Percentiles rank a stretch among this genome's conserved stretches.
phyloP scores from a whole-genome alignment of 2,329 filamentous ascomycete genomes.

The Trichophyton benhamiae region DNA sequence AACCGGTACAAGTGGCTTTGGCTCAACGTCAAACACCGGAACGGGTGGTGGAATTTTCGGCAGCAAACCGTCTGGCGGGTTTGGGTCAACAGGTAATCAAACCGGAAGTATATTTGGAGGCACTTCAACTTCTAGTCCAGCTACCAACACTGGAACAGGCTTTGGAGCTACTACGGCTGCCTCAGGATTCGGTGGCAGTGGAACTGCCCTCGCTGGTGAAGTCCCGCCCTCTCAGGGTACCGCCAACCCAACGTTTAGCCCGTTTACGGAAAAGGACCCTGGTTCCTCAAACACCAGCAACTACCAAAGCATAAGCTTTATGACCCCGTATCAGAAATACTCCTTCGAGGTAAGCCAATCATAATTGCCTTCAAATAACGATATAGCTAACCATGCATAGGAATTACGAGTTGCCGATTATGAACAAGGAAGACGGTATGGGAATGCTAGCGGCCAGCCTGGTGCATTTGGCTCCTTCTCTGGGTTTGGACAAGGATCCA shows the following conservation, averaged over 20 bases:
- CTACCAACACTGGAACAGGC: slow-evolving; percentile 15
- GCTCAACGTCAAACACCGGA: slow-evolving; percentile 8
- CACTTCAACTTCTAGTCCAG: background rate
- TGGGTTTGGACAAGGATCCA: slow-evolving; percentile 31
- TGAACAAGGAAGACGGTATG: slow-evolving; percentile 68
- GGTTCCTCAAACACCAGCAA: slow-evolving; percentile 29
- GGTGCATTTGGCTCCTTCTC: slow-evolving; percentile 65
- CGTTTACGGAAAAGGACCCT: slow-evolving; percentile 36
- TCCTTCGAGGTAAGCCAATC: slow-evolving; percentile 52
- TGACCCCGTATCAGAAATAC: slow-evolving; percentile 55
- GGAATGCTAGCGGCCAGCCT: slow-evolving; percentile 65
- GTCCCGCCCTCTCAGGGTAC: slow-evolving; percentile 35
- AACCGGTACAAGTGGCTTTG: slow-evolving; percentile 9
- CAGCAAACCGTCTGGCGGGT: slow-evolving; percentile 10
- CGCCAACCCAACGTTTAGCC: slow-evolving; percentile 33
- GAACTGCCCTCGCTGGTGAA: slow-evolving; percentile 31
- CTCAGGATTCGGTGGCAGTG: slow-evolving; percentile 27
- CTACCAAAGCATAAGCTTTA: slow-evolving; percentile 39
- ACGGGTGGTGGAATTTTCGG: slow-evolving; percentile 16
- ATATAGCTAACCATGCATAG: slow-evolving; percentile 23
- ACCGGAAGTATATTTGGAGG: slow-evolving; percentile 13
- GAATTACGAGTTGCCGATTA: slow-evolving; percentile 79
- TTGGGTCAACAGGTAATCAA: slow-evolving; percentile 8
- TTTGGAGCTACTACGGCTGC: slow-evolving; percentile 18
- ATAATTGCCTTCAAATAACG: background rate